Evolutionary conservation across 1,284 basidiomycete species (phyloP), one percentile per base, ranked within the genome.

Genomic region (Gymnopus androsaceus): DNA sequence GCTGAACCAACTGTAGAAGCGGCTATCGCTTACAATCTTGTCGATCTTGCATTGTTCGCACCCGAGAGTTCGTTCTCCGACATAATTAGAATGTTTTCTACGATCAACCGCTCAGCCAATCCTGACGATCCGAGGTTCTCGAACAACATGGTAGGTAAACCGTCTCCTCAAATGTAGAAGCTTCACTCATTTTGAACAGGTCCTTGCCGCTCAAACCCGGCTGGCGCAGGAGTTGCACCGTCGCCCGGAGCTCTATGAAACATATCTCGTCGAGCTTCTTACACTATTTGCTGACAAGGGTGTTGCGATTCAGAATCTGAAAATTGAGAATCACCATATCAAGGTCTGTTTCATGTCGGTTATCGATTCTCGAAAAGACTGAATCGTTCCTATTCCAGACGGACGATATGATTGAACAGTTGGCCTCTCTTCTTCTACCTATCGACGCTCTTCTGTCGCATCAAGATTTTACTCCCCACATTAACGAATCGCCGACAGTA

Each of bases 221-320:
- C 81, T 96, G 28, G 91, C 93, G 3, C 87, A 88, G 66, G 90
- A 92, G 61, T 70, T 95, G 15, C 72, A 81, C 59, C 77, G 78
- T 33, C 80, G 90, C 44, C 82, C 90, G 2, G 90, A 93, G 62
- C 77, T 91, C 11, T 91, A 90, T 57, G 84, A 88, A 54, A 74
- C 82, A 2, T 97, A 94, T 68, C 78, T 98, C n/a, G 75, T 85
- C 28, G 95, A 98, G 68, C 77, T 97, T 7, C 78, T 98, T 40
- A 84, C 84, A 2, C 77, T 98, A 15, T 97, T 97, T 67, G 84
- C 87, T 15, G 95, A 98, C 65, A 95, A 95, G 71, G 95, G 94
- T 21, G 87, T 95, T 14, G 89, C 88, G 11, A 92, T 96, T 21
- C 95, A 98, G 69, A 92, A 93, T 63, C 72, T 84, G 14, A 84